Conservation (phyloP, 129 eudicot genomes). For the carrot (Daucus carota) region DNA sequence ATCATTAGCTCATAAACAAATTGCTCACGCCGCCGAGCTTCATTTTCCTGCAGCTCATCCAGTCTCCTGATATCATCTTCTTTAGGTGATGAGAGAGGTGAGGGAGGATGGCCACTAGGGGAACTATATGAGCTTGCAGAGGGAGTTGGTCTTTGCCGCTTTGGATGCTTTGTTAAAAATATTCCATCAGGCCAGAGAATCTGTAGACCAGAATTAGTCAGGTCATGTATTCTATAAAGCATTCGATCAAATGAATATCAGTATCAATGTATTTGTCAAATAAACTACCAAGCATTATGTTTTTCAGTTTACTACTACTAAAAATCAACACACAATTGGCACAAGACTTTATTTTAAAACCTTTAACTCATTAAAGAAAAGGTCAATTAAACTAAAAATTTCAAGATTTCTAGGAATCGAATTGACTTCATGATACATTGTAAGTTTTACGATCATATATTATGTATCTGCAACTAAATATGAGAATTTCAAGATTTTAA, state of each 20-base stretch:
- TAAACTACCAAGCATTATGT: background rate
- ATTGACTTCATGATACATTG: too few relatives aligned
- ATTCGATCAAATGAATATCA: background rate
- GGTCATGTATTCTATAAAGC: background rate
- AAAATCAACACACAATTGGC: background rate
- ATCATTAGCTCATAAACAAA: constrained; percentile 88
- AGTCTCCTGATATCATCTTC: constrained; percentile 33
- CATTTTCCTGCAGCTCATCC: constrained; percentile 65
- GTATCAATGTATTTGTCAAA: background rate
- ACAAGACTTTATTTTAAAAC: background rate
- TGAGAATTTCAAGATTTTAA: background rate
- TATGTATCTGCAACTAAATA: too few relatives aligned
- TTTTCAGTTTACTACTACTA: background rate
- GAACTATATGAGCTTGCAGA: constrained; percentile 32
- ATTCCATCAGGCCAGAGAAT: constrained; percentile 99
- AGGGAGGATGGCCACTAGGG: constrained; percentile 34
- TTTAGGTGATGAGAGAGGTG: constrained; percentile 38
- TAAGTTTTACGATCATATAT: too few relatives aligned
- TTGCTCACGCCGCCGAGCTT: constrained; percentile 77
- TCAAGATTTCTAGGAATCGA: too few relatives aligned
- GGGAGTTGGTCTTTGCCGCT: constrained; percentile 39
- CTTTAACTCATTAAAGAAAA: background rate
- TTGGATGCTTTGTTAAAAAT: constrained; percentile 90
- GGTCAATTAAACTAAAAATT: too few relatives aligned
- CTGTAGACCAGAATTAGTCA: constrained; percentile 26